phyloP scores from a whole-genome alignment of 176 grass and related monocot genomes.

The Phragmites australis region DNA sequence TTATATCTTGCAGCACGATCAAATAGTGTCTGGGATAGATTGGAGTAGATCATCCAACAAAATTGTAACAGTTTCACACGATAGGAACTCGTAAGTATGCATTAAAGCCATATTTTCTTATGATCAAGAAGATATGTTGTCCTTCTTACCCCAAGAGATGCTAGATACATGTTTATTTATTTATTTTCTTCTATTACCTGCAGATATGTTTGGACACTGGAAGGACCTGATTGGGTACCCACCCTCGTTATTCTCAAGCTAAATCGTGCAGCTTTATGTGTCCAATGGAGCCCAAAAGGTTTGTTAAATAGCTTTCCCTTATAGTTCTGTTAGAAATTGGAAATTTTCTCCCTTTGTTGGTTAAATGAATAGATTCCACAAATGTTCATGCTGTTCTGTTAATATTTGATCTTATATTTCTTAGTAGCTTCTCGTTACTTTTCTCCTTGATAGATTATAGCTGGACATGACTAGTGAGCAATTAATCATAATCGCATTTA shows the following conservation, averaged over 20 bases:
- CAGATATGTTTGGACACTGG: constrained; percentile 99
- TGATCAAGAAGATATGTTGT: constrained; percentile 2
- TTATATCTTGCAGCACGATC: constrained; percentile 75
- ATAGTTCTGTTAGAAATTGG: neutral
- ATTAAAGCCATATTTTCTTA: neutral
- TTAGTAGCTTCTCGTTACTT: neutral
- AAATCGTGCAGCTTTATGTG: constrained; percentile 96
- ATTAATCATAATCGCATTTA: neutral
- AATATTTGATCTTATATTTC: neutral
- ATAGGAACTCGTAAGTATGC: constrained; percentile 92
- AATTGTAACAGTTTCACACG: constrained; percentile 97
- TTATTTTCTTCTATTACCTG: neutral
- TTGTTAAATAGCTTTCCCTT: neutral
- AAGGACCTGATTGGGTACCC: constrained; percentile 91
- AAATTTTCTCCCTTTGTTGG: neutral
- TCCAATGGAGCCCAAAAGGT: constrained; percentile 97
- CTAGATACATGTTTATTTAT: neutral
- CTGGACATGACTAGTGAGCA: neutral
- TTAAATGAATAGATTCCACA: constrained; percentile 6
- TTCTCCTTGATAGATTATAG: constrained; percentile 4
- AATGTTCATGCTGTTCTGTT: constrained; percentile 1
- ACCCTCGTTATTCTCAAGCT: constrained; percentile 98
- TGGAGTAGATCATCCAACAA: constrained; percentile 91
- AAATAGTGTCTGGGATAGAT: constrained; percentile 96
- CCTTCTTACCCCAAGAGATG: neutral